Conservation (phyloP, 495 filamentous ascomycete species). For the Letharia lupina region DNA sequence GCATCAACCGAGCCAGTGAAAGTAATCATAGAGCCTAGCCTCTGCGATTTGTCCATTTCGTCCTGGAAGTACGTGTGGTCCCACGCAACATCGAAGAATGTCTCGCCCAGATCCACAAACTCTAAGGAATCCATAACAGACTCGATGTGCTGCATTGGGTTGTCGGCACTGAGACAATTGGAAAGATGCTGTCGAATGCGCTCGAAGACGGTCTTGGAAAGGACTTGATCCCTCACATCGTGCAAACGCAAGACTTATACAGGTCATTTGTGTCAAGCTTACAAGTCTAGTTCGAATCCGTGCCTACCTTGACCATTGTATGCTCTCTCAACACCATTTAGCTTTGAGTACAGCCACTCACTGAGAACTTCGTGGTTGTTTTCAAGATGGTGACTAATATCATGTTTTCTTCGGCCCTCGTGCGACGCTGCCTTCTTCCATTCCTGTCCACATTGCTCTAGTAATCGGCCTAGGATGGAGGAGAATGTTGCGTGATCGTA, state of each 20-base stretch:
- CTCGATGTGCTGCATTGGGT: not conserved
- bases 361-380: not conserved
- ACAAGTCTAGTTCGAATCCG: not conserved
- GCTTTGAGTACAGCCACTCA: not conserved
- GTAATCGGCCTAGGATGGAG: not conserved
- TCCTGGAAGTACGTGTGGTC: too few species aligned
- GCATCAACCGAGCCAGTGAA: not conserved
- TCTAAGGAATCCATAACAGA: not conserved
- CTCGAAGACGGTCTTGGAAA: not conserved
- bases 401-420: not conserved
- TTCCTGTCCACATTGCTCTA: not conserved
- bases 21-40: not conserved
- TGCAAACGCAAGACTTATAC: not conserved
- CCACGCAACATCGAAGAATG: too few species aligned
- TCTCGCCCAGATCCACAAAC: too few species aligned
- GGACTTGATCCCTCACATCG: not conserved
- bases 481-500: not conserved
- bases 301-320: not conserved
- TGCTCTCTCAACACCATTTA: not conserved
- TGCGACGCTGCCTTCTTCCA: not conserved
- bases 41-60: not conserved
- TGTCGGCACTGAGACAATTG: not conserved
- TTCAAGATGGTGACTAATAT: not conserved
- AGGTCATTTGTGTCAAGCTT: not conserved
- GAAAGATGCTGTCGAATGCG: not conserved